A percentile compares a stretch with the other conserved stretches of the same genome.
phyloP scores from a whole-genome alignment of 2,329 filamentous ascomycete species.

The Phialocephala subalpina region DNA sequence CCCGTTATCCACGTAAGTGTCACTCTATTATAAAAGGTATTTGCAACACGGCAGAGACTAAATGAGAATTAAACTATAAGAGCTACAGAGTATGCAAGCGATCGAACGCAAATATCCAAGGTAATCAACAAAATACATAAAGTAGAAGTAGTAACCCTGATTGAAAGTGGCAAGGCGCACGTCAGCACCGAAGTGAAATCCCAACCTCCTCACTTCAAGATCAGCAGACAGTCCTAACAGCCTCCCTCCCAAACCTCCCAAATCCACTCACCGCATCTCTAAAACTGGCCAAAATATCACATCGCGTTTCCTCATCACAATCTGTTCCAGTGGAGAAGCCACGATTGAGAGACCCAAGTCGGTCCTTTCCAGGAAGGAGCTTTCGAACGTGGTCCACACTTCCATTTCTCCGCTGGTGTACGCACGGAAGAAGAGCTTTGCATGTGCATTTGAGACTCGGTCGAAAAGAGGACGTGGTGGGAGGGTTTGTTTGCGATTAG shows the following conservation, averaged over 20 bases:
- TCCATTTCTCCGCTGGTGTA: not conserved
- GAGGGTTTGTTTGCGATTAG: not conserved
- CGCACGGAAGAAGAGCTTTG: not conserved
- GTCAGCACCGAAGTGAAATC: not conserved
- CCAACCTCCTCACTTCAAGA: not conserved
- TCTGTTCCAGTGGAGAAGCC: not conserved
- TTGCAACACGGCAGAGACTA: not conserved
- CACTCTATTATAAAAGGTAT: not conserved
- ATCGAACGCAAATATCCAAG: not conserved
- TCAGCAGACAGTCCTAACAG: not conserved
- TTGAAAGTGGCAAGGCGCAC: not conserved
- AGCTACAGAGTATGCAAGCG: not conserved
- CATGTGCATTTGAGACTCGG: not conserved
- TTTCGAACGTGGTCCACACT: not conserved
- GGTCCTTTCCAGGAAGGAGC: not conserved
- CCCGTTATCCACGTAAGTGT: too few relatives aligned
- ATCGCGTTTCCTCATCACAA: not conserved
- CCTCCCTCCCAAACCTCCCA: not conserved
- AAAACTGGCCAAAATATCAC: not conserved
- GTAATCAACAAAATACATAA: not conserved
- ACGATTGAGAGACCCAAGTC: not conserved
- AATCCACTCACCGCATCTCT: not conserved
- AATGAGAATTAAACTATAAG: not conserved
- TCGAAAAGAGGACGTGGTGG: not conserved
- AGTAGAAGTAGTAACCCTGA: not conserved